These are phyloP conservation scores for Brettanomyces custersianus DNA, from an alignment of 805 yeast genomes.

Conservation along the genomic window DNA sequence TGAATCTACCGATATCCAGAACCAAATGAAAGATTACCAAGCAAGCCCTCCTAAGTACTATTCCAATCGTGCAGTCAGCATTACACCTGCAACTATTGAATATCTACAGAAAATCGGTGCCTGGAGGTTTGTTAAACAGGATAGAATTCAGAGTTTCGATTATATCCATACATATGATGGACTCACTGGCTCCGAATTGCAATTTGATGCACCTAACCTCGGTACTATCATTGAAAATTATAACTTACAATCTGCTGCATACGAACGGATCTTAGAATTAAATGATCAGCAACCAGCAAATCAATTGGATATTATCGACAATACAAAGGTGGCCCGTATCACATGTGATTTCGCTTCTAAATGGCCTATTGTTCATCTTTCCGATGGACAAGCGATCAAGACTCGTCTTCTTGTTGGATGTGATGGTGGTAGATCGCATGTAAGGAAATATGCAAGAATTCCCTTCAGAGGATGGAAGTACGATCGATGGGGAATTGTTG, in stretches of 20 bases:
- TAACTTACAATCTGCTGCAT: slow-evolving; percentile 71
- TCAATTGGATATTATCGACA: slow-evolving; percentile 42
- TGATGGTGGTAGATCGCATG: slow-evolving; percentile 94
- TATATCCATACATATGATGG: slow-evolving; percentile 85
- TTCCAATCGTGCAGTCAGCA: slow-evolving; percentile 76
- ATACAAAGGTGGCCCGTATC: slow-evolving; percentile 59
- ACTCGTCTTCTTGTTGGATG: slow-evolving; percentile 86
- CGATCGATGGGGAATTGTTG: slow-evolving; percentile 85
- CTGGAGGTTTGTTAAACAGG: slow-evolving; percentile 60
- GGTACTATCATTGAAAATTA: slow-evolving; percentile 87
- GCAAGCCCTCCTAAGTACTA: slow-evolving; percentile 37
- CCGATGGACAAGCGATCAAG: slow-evolving; percentile 52
- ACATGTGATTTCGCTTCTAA: slow-evolving; percentile 29
- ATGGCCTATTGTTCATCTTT: slow-evolving; percentile 73
- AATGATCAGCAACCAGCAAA: slow-evolving; percentile 16
- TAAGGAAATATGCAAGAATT: slow-evolving; percentile 69
- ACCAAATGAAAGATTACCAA: slow-evolving; percentile 39
- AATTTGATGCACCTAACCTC: slow-evolving; percentile 55
- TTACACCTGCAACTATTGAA: slow-evolving; percentile 72
- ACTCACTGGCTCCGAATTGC: slow-evolving; percentile 56
- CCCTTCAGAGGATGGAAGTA: slow-evolving; percentile 91
- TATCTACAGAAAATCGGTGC: slow-evolving; percentile 65
- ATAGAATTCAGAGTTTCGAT: slow-evolving; percentile 74
- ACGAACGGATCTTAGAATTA: slow-evolving; percentile 41
- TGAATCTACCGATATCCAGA: slow-evolving; percentile 56